phyloP scores from a whole-genome alignment of 768 basidiomycete genomes.

The Boletus pseudopeckii region DNA sequence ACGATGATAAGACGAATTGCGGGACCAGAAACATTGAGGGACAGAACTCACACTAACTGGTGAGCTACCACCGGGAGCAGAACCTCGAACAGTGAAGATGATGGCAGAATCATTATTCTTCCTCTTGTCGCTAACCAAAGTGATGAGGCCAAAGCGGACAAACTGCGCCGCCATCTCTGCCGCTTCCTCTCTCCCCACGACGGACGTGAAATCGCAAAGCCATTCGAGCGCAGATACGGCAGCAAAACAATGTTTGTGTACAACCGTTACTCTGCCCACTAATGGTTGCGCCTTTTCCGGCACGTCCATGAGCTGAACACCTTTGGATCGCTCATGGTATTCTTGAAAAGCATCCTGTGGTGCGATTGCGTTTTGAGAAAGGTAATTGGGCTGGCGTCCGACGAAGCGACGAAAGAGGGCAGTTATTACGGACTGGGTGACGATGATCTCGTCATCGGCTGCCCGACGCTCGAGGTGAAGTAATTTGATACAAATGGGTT shows the following conservation, averaged over 20 bases:
- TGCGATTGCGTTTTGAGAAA: conserved; percentile 40
- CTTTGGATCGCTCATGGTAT: conserved; percentile 78
- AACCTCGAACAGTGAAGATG: conserved; percentile 87
- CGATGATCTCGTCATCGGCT: conserved; percentile 95
- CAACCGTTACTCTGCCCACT: conserved; percentile 40
- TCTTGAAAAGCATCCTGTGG: conserved; percentile 61
- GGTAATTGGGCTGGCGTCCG: conserved; percentile 82
- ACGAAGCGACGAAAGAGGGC: conserved; percentile 95
- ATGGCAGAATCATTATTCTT: conserved; percentile 90
- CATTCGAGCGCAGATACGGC: conserved; percentile 91
- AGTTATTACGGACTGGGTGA: conserved; percentile 90
- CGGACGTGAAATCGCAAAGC: conserved; percentile 96
- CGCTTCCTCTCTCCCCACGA: conserved; percentile 93
- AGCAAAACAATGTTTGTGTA: conserved; percentile 74
- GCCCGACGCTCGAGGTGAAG: conserved; percentile 93
- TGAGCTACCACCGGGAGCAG: conserved; percentile 70
- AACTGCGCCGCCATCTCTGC: conserved; percentile 98
- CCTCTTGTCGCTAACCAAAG: conserved; percentile 84
- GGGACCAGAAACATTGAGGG: neutral
- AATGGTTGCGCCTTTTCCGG: conserved; percentile 62
- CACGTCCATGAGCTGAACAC: conserved; percentile 66
- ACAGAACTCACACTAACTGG: conserved; percentile 59
- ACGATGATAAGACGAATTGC: conserved; percentile 7
- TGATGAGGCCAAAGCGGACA: conserved; percentile 89
- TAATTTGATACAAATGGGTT: conserved; percentile 96